Percentiles rank a stretch among this genome's conserved stretches.
phyloP scores from a whole-genome alignment of 805 yeast species.

The Tetrapisispora arboricola region DNA sequence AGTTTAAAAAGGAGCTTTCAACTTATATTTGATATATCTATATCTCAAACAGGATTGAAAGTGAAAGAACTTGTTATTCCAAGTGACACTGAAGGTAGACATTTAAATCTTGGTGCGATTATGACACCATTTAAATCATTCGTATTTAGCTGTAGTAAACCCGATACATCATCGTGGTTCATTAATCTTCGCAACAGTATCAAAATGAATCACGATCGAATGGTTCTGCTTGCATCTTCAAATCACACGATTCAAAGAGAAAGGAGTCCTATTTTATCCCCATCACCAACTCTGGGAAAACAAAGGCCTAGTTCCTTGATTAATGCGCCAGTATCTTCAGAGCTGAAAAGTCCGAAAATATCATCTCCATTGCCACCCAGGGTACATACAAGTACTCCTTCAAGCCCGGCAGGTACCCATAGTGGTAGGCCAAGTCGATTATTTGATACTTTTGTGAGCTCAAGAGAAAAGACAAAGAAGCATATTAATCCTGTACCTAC shows the following conservation, averaged over 20 bases:
- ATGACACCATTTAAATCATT: constrained; percentile 46
- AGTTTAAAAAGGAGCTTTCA: constrained; percentile 29
- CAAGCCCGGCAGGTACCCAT: background rate
- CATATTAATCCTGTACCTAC: constrained; percentile 21
- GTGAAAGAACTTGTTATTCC: constrained; percentile 46
- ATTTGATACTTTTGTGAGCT: constrained; percentile 28
- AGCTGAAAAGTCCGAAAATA: background rate
- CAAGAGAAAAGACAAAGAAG: constrained; percentile 9
- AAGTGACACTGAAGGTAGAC: constrained; percentile 30
- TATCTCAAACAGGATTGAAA: constrained; percentile 41
- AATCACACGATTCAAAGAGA: constrained; percentile 6
- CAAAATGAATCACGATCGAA: constrained; percentile 35
- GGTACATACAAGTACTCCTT: background rate
- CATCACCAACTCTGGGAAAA: constrained; percentile 10
- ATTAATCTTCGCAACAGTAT: constrained; percentile 41
- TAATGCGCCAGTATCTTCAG: background rate
- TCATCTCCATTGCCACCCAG: background rate
- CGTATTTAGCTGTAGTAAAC: constrained; percentile 44
- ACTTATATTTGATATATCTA: constrained; percentile 43
- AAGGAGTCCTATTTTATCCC: constrained; percentile 4
- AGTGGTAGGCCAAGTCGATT: constrained; percentile 15
- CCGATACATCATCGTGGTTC: constrained; percentile 49
- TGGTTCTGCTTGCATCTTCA: background rate
- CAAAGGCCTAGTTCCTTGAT: background rate
- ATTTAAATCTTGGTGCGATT: constrained; percentile 38